Base-by-base conservation (phyloP, 2,329 filamentous ascomycete species). In the Pestalotiopsis sp. region DNA sequence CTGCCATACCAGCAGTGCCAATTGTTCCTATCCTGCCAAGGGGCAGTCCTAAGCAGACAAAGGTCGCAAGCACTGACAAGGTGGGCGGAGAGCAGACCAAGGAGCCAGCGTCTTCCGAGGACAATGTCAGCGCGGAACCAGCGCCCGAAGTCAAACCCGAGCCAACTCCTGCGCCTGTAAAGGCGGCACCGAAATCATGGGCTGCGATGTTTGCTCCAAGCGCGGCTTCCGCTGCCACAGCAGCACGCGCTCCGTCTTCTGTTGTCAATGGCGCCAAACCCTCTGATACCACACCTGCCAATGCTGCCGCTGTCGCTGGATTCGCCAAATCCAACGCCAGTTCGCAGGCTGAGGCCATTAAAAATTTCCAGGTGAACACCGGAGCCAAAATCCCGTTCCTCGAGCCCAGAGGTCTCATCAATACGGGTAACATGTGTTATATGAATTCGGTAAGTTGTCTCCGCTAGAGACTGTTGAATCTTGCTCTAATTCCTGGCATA, bases 381-480 rank as follows among this genome's bases (percentile, higher is more conserved):
- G 86, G 86, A 49, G 83, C 88, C 39, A 93, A 92, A 75, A 84
- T 95, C 73, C 86, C 92, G 20, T 98, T 98, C 77, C 86, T 99
- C 64, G 94, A 98, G 81, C 96, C 96, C 64, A 90, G 95, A 73
- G 96, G 96, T 63, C 87, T 99, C 77, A 93, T 97, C 73, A 99
- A 99, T 82, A 97, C 95, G 56, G 96, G 96, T 64, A 98, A 99
- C 78, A 97, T 98, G 93, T 99, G 96, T 82, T 99, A 99, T 82
- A 98, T 99, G 96, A 99, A 98, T 84, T 98, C 96, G 71, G 95
- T 97, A 86, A 83, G 93, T 83, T n/a, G 17, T 38, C 27, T 31
- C 31, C 27, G 17, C 49, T 49, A 27, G 2, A 13, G 2, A 14
- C 3, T 23, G 12, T 20, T 27, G 36, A 5, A 11, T 41, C 49